These are phyloP conservation scores for Microcera coccophila DNA, from an alignment of 2,329 filamentous ascomycete genomes.

Conservation along the genomic window DNA sequence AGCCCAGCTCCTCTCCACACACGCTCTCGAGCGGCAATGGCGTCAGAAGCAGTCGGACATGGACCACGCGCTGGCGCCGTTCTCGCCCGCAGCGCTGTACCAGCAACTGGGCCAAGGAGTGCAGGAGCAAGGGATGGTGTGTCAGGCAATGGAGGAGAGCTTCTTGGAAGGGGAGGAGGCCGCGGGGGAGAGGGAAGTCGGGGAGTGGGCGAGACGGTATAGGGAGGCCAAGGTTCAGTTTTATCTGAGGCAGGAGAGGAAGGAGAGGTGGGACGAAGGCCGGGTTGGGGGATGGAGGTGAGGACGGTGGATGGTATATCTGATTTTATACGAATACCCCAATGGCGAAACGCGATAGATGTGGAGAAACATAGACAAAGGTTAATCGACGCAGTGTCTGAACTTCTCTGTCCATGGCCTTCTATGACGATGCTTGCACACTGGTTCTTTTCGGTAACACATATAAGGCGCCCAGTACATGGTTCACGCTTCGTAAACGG, in stretches of 20 bases:
- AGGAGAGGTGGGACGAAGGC: conserved; percentile 93
- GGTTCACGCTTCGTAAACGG: background rate
- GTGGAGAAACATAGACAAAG: too few relatives aligned
- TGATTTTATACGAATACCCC: conserved; percentile 1
- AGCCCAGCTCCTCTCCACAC: conserved; percentile 75
- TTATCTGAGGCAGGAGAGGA: conserved; percentile 79
- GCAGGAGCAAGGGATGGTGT: conserved; percentile 77
- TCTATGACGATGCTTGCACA: too few relatives aligned
- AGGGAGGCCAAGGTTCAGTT: conserved; percentile 74
- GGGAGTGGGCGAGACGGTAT: conserved; percentile 79
- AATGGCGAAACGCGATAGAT: too few relatives aligned
- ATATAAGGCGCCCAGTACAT: background rate
- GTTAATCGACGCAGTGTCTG: too few relatives aligned
- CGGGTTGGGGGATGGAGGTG: conserved; percentile 90
- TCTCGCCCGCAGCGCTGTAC: conserved; percentile 83
- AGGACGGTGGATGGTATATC: background rate
- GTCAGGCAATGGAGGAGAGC: conserved; percentile 83
- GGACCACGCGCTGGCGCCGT: conserved; percentile 78
- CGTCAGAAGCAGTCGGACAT: conserved; percentile 82
- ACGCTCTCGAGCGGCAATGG: conserved; percentile 90
- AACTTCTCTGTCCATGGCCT: too few relatives aligned
- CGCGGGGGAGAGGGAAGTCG: conserved; percentile 67
- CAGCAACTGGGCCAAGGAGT: conserved; percentile 72
- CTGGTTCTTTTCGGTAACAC: background rate
- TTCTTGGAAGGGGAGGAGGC: conserved; percentile 64